phyloP scores from a whole-genome alignment of 2,329 filamentous ascomycete genomes.

The Colletotrichum melonis region DNA sequence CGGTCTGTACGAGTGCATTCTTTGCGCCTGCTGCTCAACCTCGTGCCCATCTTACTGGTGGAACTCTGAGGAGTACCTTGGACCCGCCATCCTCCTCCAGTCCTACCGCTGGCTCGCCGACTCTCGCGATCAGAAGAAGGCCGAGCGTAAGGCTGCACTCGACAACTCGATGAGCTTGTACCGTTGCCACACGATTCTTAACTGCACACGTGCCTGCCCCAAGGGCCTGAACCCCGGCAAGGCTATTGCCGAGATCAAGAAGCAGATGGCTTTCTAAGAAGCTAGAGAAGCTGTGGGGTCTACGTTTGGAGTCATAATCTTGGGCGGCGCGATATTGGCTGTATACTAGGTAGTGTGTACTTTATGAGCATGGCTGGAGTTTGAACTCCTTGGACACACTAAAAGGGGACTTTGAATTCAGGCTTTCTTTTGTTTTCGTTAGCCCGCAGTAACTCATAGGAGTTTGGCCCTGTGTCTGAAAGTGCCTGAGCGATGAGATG shows the following conservation, averaged over 20 bases:
- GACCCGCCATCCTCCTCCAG: slow-evolving; percentile 94
- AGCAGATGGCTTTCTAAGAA: slow-evolving; percentile 80
- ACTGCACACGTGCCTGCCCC: slow-evolving; percentile 97
- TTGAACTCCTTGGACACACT: slow-evolving; percentile 35
- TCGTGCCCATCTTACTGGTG: slow-evolving; percentile 99
- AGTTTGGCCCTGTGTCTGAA: slow-evolving; percentile 11
- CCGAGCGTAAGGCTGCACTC: slow-evolving; percentile 87
- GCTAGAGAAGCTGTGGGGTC: not conserved
- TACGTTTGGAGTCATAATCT: slow-evolving; percentile 33
- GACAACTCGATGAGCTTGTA: slow-evolving; percentile 99
- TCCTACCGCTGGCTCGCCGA: slow-evolving; percentile 98
- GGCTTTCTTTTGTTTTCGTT: slow-evolving; percentile 34
- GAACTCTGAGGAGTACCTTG: slow-evolving; percentile 99
- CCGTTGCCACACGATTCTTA: slow-evolving; percentile 98
- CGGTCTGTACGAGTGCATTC: slow-evolving; percentile 98
- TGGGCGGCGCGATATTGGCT: slow-evolving; percentile 36
- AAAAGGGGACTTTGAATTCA: slow-evolving; percentile 34
- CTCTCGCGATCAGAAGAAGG: slow-evolving; percentile 90
- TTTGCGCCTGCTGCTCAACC: slow-evolving; percentile 98
- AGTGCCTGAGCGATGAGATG: not conserved
- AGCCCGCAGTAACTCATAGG: slow-evolving; percentile 14
- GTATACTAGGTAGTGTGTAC: slow-evolving; percentile 36
- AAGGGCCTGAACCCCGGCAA: slow-evolving; percentile 97
- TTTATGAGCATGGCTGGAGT: slow-evolving; percentile 28
- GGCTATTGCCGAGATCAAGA: slow-evolving; percentile 98